Conservation (phyloP, 495 filamentous ascomycete species). For the Hyaloscypha hepaticicola region DNA sequence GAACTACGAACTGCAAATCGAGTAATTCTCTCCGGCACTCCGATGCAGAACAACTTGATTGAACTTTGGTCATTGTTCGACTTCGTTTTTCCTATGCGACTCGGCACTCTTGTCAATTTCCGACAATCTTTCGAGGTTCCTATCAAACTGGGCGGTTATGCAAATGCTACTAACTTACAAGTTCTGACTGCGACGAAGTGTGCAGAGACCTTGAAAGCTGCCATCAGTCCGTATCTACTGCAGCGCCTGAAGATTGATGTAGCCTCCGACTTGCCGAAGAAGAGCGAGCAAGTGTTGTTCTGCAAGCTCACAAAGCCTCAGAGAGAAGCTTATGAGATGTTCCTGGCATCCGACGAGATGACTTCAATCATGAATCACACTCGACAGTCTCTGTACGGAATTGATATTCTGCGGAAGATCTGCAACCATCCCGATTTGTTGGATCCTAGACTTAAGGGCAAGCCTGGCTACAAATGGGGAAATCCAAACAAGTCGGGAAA, state of each 20-base stretch:
- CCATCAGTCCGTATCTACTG: slow-evolving; percentile 89
- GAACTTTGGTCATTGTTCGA: slow-evolving; percentile 98
- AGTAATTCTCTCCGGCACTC: slow-evolving; percentile 91
- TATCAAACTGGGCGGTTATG: slow-evolving; percentile 87
- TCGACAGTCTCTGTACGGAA: slow-evolving; percentile 78
- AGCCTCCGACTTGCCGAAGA: slow-evolving; percentile 86
- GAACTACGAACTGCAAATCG: slow-evolving; percentile 84
- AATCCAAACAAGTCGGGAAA: slow-evolving; percentile 77
- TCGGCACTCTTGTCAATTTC: slow-evolving; percentile 89
- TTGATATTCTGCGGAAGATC: slow-evolving; percentile 91
- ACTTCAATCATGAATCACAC: slow-evolving; percentile 68
- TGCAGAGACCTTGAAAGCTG: slow-evolving; percentile 84
- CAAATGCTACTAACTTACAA: slow-evolving; percentile 88
- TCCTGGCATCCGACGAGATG: slow-evolving; percentile 83
- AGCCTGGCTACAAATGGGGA: slow-evolving; percentile 70
- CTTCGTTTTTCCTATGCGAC: slow-evolving; percentile 92
- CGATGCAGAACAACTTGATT: slow-evolving; percentile 96
- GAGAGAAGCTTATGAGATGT: slow-evolving; percentile 70
- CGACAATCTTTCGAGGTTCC: slow-evolving; percentile 87
- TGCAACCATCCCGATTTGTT: slow-evolving; percentile 94
- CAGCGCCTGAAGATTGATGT: slow-evolving; percentile 94
- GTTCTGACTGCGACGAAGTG: slow-evolving; percentile 89
- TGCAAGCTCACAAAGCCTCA: slow-evolving; percentile 84
- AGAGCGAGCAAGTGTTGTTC: slow-evolving; percentile 92
- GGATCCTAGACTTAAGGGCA: slow-evolving; percentile 59